A percentile compares a stretch with the other conserved stretches of the same genome.
Conservation (phyloP, 352 stramenopile species). For the Thalassiosira allenii region DNA sequence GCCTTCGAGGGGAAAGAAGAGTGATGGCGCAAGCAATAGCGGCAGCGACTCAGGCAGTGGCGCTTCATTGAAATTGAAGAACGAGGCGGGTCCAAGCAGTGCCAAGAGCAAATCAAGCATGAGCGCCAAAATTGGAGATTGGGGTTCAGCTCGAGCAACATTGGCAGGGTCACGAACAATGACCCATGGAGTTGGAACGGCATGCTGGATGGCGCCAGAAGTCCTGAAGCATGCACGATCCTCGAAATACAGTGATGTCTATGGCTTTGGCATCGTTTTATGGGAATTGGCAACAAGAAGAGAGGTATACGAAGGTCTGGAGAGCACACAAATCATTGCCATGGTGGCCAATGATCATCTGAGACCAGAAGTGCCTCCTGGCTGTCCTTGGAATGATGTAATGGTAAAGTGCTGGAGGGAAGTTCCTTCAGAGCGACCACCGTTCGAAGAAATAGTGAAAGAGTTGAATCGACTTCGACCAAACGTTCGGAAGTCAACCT, state of each 20-base stretch:
- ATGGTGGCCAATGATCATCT: constrained; percentile 89
- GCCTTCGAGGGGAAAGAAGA: constrained; percentile 40
- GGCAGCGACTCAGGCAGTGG: constrained; percentile 37
- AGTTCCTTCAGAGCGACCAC: constrained; percentile 80
- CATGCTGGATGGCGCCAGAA: constrained; percentile 89
- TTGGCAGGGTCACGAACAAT: constrained; percentile 85
- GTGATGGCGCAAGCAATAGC: constrained; percentile 16
- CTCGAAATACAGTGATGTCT: constrained; percentile 88
- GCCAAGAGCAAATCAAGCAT: constrained; percentile 77
- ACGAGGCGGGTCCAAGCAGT: constrained; percentile 11
- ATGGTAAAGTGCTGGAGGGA: constrained; percentile 88
- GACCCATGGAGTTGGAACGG: constrained; percentile 89
- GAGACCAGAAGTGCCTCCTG: constrained; percentile 80
- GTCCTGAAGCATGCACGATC: constrained; percentile 88
- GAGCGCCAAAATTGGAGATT: constrained; percentile 89
- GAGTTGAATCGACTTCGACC: constrained; percentile 68
- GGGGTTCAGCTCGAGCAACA: constrained; percentile 86
- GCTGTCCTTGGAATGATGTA: constrained; percentile 87
- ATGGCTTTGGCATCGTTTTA: constrained; percentile 88
- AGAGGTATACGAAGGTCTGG: constrained; percentile 87
- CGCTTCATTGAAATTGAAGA: constrained; percentile 4
- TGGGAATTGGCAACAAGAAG: constrained; percentile 89
- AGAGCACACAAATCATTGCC: constrained; percentile 87
- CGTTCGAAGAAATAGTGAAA: constrained; percentile 87
- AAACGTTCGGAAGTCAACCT: constrained; percentile 49